These are phyloP conservation scores for Eucalyptus rudis DNA, from an alignment of 345 rosid species.

Conservation along the genomic window DNA sequence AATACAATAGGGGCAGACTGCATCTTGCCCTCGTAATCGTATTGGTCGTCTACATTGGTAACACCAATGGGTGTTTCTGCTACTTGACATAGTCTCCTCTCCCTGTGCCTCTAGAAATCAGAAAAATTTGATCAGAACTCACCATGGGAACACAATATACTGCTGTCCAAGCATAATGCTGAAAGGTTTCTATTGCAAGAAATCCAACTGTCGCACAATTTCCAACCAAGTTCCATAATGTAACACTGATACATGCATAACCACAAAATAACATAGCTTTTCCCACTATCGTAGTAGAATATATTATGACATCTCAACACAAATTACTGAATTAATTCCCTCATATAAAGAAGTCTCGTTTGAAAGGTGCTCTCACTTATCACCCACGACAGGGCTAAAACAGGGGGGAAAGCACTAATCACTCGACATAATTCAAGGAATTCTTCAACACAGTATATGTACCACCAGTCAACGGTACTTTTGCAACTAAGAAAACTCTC, in stretches of 20 bases:
- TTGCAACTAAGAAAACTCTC: background rate
- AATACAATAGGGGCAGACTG: slow-evolving; percentile 50
- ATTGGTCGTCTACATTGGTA: slow-evolving; percentile 64
- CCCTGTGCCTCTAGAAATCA: slow-evolving; percentile 8
- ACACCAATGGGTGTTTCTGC: slow-evolving; percentile 89
- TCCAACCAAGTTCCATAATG: background rate
- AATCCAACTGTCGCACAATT: background rate
- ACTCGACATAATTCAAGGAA: background rate
- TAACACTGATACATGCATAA: background rate
- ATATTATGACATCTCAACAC: background rate
- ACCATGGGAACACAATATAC: background rate
- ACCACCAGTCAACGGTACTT: background rate
- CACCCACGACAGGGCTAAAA: background rate
- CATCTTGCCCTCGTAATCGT: slow-evolving; percentile 44
- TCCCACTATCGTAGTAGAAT: background rate
- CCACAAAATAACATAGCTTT: background rate
- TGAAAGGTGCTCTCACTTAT: background rate
- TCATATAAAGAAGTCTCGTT: background rate
- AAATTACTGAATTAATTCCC: background rate
- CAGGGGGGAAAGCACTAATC: background rate
- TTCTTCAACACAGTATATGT: background rate
- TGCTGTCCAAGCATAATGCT: background rate
- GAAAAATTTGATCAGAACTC: background rate
- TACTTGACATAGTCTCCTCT: slow-evolving; percentile 58
- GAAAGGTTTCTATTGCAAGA: background rate